Conservation (phyloP, 169 alveolate genomes). For the Plasmodium gaboni region DNA sequence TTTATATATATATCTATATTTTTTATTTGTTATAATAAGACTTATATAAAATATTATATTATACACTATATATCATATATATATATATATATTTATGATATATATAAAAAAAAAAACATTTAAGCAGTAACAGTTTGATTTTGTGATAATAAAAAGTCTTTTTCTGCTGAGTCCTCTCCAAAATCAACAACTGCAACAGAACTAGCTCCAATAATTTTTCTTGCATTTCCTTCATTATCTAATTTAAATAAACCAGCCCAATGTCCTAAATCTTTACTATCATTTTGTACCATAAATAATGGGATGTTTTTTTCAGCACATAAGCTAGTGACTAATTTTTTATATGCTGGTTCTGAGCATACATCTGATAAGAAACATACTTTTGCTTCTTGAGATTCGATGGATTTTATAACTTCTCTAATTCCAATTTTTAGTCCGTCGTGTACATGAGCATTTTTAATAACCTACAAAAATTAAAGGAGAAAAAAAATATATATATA, state of each 20-base stretch:
- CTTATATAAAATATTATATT: no score
- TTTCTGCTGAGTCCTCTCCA: constrained; percentile 96
- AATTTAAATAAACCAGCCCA: constrained; percentile 98
- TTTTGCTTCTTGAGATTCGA: constrained; percentile 95
- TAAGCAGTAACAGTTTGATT: constrained; percentile 61
- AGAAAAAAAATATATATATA: neutral
- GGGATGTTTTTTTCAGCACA: constrained; percentile 94
- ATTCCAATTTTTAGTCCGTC: constrained; percentile 96
- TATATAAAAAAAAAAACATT: neutral
- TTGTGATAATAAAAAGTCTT: constrained; percentile 91
- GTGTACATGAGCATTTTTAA: constrained; percentile 90
- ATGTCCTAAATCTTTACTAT: constrained; percentile 95
- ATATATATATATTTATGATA: neutral
- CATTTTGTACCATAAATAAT: constrained; percentile 91
- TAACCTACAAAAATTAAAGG: constrained; percentile 79
- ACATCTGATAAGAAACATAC: constrained; percentile 95
- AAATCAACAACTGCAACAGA: constrained; percentile 95
- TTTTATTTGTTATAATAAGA: no score
- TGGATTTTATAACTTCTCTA: constrained; percentile 95
- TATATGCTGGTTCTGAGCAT: constrained; percentile 96
- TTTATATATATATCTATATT: no score
- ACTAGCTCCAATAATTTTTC: constrained; percentile 97
- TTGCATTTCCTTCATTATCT: constrained; percentile 94
- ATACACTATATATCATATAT: no score
- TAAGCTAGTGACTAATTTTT: constrained; percentile 93